These are phyloP conservation scores for Typha latifolia DNA, from an alignment of 176 grass and related monocot genomes.

Conservation along the genomic window DNA sequence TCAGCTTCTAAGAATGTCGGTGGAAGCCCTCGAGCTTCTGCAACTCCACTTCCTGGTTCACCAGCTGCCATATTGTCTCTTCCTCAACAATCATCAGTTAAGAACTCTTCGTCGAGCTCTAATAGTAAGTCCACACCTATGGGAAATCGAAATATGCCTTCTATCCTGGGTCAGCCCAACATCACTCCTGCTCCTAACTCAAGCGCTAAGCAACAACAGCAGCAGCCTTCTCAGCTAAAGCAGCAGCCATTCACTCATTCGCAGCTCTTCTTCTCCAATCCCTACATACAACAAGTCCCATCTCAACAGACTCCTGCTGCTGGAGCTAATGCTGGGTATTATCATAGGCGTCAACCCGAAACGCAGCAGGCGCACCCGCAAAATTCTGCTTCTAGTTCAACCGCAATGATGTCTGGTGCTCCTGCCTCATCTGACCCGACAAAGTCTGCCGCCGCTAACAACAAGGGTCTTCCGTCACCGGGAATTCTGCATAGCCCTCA, in stretches of 20 bases:
- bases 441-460: conserved; percentile 24
- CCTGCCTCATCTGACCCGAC: conserved; percentile 17
- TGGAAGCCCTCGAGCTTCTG: conserved; percentile 52
- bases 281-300: conserved; percentile 32
- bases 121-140: conserved; percentile 33
- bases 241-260: conserved; percentile 34
- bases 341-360: conserved; percentile 44
- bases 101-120: conserved; percentile 48
- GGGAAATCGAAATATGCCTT: conserved; percentile 47
- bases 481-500: conserved; percentile 35
- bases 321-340: conserved; percentile 7
- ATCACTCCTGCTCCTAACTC: conserved; percentile 29
- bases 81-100: conserved; percentile 51
- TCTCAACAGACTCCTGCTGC: conserved; percentile 27
- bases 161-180: conserved; percentile 71
- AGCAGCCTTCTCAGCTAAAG: conserved; percentile 34
- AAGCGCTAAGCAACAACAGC: conserved; percentile 47
- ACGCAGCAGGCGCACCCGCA: conserved; percentile 43
- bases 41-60: conserved; percentile 43
- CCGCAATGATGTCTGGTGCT: conserved; percentile 8
- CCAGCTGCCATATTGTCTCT: conserved; percentile 25
- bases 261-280: conserved; percentile 58
- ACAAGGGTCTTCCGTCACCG: conserved; percentile 4
- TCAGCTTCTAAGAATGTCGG: conserved; percentile 70
- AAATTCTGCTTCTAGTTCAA: conserved; percentile 18